phyloP scores from a whole-genome alignment of 2,329 filamentous ascomycete genomes.

The Colletotrichum euphorbiae region DNA sequence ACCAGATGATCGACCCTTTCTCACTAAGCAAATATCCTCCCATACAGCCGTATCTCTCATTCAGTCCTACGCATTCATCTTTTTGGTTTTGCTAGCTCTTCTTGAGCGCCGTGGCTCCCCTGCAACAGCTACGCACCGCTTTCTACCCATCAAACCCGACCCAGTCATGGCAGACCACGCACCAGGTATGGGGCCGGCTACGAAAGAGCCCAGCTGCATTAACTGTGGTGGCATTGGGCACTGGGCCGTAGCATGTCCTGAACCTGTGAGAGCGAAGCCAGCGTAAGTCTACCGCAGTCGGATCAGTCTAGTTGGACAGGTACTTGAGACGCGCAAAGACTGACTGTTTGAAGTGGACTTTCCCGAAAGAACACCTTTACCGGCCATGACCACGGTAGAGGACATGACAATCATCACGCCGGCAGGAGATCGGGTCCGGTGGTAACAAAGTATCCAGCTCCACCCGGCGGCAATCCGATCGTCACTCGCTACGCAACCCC shows the following conservation, averaged over 20 bases:
- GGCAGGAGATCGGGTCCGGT: conserved; percentile 32
- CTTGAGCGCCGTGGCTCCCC: not conserved
- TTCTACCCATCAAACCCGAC: not conserved
- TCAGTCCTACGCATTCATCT: no score
- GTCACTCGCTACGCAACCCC: conserved; percentile 40
- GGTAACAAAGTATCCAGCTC: conserved; percentile 37
- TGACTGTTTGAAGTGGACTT: conserved; percentile 27
- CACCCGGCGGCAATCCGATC: conserved; percentile 31
- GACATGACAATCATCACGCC: conserved; percentile 24
- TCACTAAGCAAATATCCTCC: no score
- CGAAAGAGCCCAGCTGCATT: conserved; percentile 38
- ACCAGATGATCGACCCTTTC: no score
- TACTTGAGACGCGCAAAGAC: not conserved
- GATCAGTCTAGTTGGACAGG: not conserved
- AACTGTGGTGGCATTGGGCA: conserved; percentile 39
- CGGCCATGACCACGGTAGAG: conserved; percentile 20
- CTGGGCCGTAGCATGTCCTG: conserved; percentile 38
- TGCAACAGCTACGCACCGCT: not conserved
- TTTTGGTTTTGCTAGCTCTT: not conserved
- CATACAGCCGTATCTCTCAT: no score
- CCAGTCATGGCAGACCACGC: conserved; percentile 32
- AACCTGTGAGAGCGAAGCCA: conserved; percentile 36
- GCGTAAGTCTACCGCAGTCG: conserved; percentile 26
- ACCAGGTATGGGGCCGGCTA: conserved; percentile 29
- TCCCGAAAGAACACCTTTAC: conserved; percentile 28